phyloP scores from a whole-genome alignment of 164 flowering plant species.

The Platanus orientalis region DNA sequence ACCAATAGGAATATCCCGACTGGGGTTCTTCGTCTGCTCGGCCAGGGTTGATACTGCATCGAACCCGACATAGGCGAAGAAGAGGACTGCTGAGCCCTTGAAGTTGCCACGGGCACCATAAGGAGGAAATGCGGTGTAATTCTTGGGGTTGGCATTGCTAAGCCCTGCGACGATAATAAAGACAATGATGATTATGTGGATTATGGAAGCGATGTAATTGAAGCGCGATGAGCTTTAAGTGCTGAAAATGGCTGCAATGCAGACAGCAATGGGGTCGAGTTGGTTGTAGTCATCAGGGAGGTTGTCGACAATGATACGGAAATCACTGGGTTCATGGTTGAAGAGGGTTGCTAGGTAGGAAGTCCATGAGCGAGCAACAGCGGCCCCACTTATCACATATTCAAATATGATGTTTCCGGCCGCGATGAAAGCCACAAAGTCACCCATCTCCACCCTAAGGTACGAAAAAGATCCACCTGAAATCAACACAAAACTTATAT shows the following conservation, averaged over 20 bases:
- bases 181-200: constrained; percentile 41
- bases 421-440: no score
- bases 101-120: constrained; percentile 42
- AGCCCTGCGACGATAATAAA: constrained; percentile 53
- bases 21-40: constrained; percentile 56
- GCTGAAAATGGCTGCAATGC: constrained; percentile 42
- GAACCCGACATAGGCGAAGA: no score
- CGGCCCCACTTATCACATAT: constrained; percentile 48
- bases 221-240: constrained; percentile 56
- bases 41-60: no score
- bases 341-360: constrained; percentile 65
- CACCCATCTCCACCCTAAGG: no score
- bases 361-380: constrained; percentile 61
- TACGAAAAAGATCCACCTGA: constrained; percentile 64
- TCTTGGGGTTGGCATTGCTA: constrained; percentile 34
- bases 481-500: no score
- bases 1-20: constrained; percentile 51
- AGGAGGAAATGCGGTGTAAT: constrained; percentile 38
- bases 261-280: constrained; percentile 57
- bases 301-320: constrained; percentile 31
- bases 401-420: constrained; percentile 70
- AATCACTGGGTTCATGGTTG: constrained; percentile 37
- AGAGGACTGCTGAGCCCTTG: no score
- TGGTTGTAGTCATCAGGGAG: constrained; percentile 32
- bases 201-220: no score